Conservation (phyloP, 495 filamentous ascomycete species). For the Penicillium waksmanii region DNA sequence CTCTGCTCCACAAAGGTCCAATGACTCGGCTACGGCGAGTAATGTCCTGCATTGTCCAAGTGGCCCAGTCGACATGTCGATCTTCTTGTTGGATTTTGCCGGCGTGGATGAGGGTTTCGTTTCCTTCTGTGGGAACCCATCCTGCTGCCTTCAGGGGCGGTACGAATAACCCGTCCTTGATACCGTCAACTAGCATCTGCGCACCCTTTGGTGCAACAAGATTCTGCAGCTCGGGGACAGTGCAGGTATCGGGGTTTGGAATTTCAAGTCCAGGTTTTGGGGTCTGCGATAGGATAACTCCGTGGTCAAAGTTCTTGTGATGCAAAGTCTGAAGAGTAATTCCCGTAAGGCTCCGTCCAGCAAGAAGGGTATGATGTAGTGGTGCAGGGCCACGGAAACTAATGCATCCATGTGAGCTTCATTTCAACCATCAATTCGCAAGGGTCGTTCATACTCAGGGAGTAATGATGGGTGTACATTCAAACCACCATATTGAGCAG, state of each 20-base stretch:
- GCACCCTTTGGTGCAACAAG: constrained; percentile 55
- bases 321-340: constrained; percentile 87
- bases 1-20: constrained; percentile 58
- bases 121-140: constrained; percentile 30
- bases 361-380: constrained; percentile 76
- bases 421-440: background rate
- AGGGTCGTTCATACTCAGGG: constrained; percentile 63
- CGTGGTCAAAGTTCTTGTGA: constrained; percentile 72
- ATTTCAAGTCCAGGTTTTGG: constrained; percentile 55
- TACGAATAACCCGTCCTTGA: constrained; percentile 64
- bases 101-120: constrained; percentile 42
- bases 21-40: constrained; percentile 53
- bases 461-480: constrained; percentile 96
- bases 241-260: constrained; percentile 45
- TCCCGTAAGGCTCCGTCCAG: constrained; percentile 59
- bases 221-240: constrained; percentile 45
- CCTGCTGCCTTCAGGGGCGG: constrained; percentile 56
- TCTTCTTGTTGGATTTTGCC: constrained; percentile 58
- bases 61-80: constrained; percentile 56
- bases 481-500: constrained; percentile 77
- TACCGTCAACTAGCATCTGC: constrained; percentile 61
- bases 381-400: constrained; percentile 79
- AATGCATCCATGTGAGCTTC: constrained; percentile 9
- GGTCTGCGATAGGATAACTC: constrained; percentile 72
- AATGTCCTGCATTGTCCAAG: constrained; percentile 52